Percentiles rank a stretch among this genome's conserved stretches.
These are phyloP conservation scores for Glycine latifolia DNA, from an alignment of 306 rosid species.

Conservation along the genomic window DNA sequence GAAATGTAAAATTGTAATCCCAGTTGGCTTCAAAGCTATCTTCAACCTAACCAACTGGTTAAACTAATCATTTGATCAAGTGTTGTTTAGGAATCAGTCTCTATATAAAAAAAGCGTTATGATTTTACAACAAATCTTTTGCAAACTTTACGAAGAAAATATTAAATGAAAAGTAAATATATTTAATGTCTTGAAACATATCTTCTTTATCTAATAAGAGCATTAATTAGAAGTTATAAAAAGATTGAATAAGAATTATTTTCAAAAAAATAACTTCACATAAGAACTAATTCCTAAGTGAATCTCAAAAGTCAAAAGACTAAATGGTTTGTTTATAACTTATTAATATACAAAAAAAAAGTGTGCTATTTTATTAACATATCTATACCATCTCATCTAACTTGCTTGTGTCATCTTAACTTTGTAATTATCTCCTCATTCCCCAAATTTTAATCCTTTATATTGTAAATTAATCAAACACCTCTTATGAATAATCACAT, in stretches of 20 bases:
- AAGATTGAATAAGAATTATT: not conserved
- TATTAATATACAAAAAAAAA: no score
- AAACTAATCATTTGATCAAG: not conserved
- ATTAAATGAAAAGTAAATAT: not conserved
- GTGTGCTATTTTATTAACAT: no score
- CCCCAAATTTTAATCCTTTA: no score
- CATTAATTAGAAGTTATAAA: not conserved
- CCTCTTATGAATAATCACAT: no score
- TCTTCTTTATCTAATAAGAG: not conserved
- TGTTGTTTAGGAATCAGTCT: not conserved
- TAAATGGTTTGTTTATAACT: not conserved
- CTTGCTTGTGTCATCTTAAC: no score
- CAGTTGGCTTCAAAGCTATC: not conserved
- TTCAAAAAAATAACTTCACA: no score
- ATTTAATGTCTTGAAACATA: not conserved
- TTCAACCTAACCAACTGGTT: not conserved
- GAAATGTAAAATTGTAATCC: conserved; percentile 2
- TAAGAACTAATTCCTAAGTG: not conserved
- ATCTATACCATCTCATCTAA: no score
- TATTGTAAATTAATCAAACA: no score
- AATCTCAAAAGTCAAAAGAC: not conserved
- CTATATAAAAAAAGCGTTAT: not conserved
- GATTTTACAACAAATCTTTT: not conserved
- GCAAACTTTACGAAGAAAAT: not conserved
- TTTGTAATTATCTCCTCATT: no score